These are phyloP conservation scores for Sphagnum magellanicum DNA, from an alignment of 228 moss, liverwort and hornwort genomes.

Conservation along the genomic window DNA sequence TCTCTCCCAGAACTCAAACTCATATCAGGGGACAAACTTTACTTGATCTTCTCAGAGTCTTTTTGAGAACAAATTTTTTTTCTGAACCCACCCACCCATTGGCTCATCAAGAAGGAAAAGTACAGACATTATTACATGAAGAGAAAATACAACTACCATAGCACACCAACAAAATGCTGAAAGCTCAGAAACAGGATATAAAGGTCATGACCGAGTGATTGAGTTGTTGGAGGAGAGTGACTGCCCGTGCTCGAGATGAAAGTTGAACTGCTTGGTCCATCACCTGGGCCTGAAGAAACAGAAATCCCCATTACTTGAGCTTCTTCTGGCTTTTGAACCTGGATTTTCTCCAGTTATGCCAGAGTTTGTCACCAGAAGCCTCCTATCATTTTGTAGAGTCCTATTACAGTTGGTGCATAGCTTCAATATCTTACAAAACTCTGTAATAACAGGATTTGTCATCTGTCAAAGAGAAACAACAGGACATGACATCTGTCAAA, in stretches of 20 bases:
- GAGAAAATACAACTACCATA: neutral
- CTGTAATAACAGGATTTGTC: too few species aligned
- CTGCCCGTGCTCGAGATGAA: slow-evolving; percentile 69
- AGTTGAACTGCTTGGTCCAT: slow-evolving; percentile 48
- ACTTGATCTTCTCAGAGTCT: too few species aligned
- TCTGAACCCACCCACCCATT: too few species aligned
- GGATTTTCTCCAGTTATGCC: neutral
- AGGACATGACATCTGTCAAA: neutral
- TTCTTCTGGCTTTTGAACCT: neutral
- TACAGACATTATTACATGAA: too few species aligned
- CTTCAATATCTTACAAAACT: neutral
- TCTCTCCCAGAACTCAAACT: too few species aligned
- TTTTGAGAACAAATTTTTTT: too few species aligned
- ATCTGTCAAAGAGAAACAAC: neutral
- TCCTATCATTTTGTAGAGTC: too few species aligned
- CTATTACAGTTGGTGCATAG: neutral
- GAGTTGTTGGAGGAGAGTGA: slow-evolving; percentile 67
- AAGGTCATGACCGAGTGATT: slow-evolving; percentile 51
- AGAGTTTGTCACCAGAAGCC: too few species aligned
- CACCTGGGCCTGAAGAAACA: slow-evolving; percentile 52
- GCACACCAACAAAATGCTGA: neutral
- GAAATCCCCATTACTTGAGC: too few species aligned
- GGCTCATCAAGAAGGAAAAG: too few species aligned
- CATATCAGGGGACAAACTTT: too few species aligned
- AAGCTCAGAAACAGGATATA: neutral